Percentiles rank a stretch among this genome's conserved stretches.
phyloP scores from a whole-genome alignment of 148 eudicot species.

The Silene conica region DNA sequence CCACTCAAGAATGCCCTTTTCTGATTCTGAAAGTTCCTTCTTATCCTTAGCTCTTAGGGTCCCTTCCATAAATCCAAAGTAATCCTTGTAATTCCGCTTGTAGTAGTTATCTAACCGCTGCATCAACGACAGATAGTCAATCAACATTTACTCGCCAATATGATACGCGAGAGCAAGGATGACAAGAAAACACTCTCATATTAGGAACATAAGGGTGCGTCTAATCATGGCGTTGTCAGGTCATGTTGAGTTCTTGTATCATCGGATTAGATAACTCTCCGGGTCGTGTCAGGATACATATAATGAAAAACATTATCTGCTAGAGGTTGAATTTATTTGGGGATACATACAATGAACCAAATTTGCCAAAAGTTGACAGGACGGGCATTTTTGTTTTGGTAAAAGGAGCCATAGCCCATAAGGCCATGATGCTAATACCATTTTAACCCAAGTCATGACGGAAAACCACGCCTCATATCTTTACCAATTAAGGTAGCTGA shows the following conservation, averaged over 20 bases:
- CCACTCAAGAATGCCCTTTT: slow-evolving; percentile 87
- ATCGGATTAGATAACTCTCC: no score
- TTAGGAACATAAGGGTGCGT: not conserved
- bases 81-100: slow-evolving; percentile 88
- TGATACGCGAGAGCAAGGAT: not conserved
- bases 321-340: not conserved
- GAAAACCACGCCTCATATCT: not conserved
- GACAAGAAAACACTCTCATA: not conserved
- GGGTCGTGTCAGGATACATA: not conserved
- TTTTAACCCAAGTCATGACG: no score
- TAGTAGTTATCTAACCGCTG: slow-evolving; percentile 83
- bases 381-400: no score
- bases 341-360: not conserved
- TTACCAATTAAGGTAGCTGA: not conserved
- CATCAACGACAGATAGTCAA: not conserved
- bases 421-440: no score
- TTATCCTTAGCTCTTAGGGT: slow-evolving; percentile 48
- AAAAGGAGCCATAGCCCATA: no score
- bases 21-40: slow-evolving; percentile 63
- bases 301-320: not conserved
- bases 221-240: not conserved
- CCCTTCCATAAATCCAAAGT: slow-evolving; percentile 76
- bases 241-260: no score
- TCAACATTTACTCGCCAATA: not conserved
- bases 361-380: no score